Evolutionary conservation across 176 grass and related monocot species (phyloP).

Genomic region (Zea luxurians): DNA sequence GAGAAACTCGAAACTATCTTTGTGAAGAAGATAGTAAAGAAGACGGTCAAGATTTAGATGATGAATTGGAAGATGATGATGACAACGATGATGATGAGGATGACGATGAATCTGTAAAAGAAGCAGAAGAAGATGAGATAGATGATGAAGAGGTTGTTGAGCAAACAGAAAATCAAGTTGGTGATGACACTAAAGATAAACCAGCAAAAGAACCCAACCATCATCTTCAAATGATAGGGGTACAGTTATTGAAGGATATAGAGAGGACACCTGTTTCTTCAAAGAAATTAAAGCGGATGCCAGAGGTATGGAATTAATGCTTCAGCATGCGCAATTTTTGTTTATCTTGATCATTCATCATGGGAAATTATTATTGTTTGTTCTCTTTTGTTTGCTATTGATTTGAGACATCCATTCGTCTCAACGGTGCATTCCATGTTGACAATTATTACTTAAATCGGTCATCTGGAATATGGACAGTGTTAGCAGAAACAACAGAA

Average conservation of each 20-base stretch:
- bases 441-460: slow-evolving; percentile 8
- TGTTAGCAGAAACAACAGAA: too few relatives aligned
- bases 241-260: slow-evolving; percentile 84
- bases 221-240: slow-evolving; percentile 84
- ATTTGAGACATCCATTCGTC: slow-evolving; percentile 13
- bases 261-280: slow-evolving; percentile 59
- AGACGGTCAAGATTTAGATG: slow-evolving; percentile 51
- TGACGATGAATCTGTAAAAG: slow-evolving; percentile 54
- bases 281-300: slow-evolving; percentile 60
- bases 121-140: slow-evolving; percentile 75
- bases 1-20: slow-evolving; percentile 69
- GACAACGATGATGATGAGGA: slow-evolving; percentile 51
- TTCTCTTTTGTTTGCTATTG: slow-evolving; percentile 22
- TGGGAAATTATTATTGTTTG: slow-evolving; percentile 5
- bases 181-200: slow-evolving; percentile 69
- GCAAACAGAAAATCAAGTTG: slow-evolving; percentile 58
- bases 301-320: slow-evolving; percentile 48
- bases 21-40: slow-evolving; percentile 56
- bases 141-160: slow-evolving; percentile 78
- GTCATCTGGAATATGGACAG: background rate
- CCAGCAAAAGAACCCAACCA: slow-evolving; percentile 55
- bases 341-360: background rate
- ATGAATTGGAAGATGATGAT: slow-evolving; percentile 48
- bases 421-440: slow-evolving; percentile 17
- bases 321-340: slow-evolving; percentile 7